Percentiles rank a stretch among this genome's conserved stretches.
Evolutionary conservation across 805 yeast genomes (phyloP).

Genomic region (Wickerhamomyces ciferrii): DNA sequence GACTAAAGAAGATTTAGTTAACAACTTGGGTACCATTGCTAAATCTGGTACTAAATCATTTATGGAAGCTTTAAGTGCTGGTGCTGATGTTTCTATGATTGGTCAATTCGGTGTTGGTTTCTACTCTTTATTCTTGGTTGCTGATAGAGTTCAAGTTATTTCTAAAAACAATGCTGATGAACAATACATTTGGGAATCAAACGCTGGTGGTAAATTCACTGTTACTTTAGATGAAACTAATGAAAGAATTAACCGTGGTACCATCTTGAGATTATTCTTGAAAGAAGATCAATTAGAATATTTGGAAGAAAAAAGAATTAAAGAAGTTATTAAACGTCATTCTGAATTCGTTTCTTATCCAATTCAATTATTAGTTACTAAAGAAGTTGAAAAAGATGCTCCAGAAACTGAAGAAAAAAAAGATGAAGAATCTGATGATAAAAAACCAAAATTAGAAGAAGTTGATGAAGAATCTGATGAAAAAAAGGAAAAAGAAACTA

Average conservation of each 20-base stretch:
- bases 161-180: conserved; percentile 99
- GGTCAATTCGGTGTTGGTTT: conserved; percentile 99
- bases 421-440: conserved; percentile 42
- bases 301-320: conserved; percentile 98
- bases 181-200: conserved; percentile 99
- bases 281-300: conserved; percentile 99
- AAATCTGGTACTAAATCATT: conserved; percentile 99
- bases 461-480: conserved; percentile 68
- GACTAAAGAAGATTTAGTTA: conserved; percentile 98
- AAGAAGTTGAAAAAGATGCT: conserved; percentile 98
- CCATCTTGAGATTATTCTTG: conserved; percentile 89
- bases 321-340: conserved; percentile 99
- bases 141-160: conserved; percentile 97
- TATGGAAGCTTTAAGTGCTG: conserved; percentile 99
- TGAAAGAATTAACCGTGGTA: conserved; percentile 91
- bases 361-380: conserved; percentile 95
- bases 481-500: conserved; percentile 69
- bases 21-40: conserved; percentile 99
- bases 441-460: conserved; percentile 72
- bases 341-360: conserved; percentile 99
- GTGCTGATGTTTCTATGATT: conserved; percentile 99
- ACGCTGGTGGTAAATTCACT: conserved; percentile 99
- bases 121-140: conserved; percentile 98
- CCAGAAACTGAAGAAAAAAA: conserved; percentile 71
- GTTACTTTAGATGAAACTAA: conserved; percentile 84